Percentiles rank a stretch among this genome's conserved stretches.
phyloP scores from a whole-genome alignment of 257 asterid genomes.

The Rauvolfia tetraphylla region DNA sequence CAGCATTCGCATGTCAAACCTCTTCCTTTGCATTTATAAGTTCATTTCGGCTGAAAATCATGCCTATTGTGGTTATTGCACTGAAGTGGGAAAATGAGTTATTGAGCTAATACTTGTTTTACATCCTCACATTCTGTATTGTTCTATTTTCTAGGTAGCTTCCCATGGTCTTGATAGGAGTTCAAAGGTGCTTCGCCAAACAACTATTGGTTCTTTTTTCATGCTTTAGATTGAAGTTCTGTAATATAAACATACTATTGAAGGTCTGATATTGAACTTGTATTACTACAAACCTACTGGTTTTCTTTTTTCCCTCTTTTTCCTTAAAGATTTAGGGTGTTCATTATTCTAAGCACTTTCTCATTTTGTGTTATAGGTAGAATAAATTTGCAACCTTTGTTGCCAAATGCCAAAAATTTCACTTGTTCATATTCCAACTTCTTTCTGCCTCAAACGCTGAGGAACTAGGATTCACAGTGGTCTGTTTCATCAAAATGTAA shows the following conservation, averaged over 20 bases:
- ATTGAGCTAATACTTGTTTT: background rate
- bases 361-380: constrained; percentile 33
- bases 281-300: background rate
- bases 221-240: constrained; percentile 52
- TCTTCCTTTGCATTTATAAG: background rate
- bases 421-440: constrained; percentile 15
- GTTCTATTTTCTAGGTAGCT: constrained; percentile 64
- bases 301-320: background rate
- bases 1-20: background rate
- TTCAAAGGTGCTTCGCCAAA: constrained; percentile 88
- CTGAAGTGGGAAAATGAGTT: background rate
- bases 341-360: constrained; percentile 3
- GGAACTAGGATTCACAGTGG: background rate
- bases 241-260: constrained; percentile 20
- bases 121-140: constrained; percentile 17
- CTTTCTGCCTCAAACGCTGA: constrained; percentile 16
- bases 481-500: constrained; percentile 13
- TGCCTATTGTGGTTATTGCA: background rate
- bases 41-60: background rate
- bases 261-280: constrained; percentile 35
- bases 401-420: constrained; percentile 21
- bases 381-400: constrained; percentile 18
- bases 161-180: constrained; percentile 97
- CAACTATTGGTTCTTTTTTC: constrained; percentile 76
- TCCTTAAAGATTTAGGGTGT: background rate